Evolutionary conservation across 163 green algal species (phyloP).

Genomic region (Chlamydomonas reinhardtii): DNA sequence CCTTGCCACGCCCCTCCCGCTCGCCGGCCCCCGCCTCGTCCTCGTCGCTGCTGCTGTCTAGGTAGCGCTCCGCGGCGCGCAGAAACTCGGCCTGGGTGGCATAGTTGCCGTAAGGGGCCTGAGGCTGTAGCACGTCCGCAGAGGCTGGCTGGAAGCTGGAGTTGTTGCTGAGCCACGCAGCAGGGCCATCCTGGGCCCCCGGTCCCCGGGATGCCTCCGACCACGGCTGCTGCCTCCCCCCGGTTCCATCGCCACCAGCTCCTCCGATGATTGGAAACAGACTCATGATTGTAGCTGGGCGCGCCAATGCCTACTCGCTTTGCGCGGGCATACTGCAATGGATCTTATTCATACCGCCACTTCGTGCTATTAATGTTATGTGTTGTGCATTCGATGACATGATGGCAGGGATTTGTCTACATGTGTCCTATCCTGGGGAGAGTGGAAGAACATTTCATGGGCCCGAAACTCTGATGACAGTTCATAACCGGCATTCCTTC

Average conservation of each 20-base stretch:
- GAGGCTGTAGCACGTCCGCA: background rate
- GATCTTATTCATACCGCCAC: too few species aligned
- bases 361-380: too few species aligned
- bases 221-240: background rate
- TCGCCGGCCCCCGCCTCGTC: background rate
- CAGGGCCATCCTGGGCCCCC: background rate
- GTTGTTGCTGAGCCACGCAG: conserved; percentile 38
- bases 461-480: too few species aligned
- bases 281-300: background rate
- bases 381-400: too few species aligned
- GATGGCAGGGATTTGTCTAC: too few species aligned
- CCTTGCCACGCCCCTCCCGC: too few species aligned
- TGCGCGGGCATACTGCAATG: too few species aligned
- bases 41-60: conserved; percentile 39
- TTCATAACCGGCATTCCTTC: too few species aligned
- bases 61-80: conserved; percentile 30
- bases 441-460: too few species aligned
- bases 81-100: conserved; percentile 33
- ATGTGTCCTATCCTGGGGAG: too few species aligned
- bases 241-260: background rate
- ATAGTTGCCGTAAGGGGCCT: conserved; percentile 6
- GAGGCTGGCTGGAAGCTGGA: conserved; percentile 15
- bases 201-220: too few species aligned
- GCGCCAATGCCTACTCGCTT: too few species aligned
- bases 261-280: conserved; percentile 18